A percentile compares a stretch with the other conserved stretches of the same genome.
Evolutionary conservation across 1,139 yeast genomes (phyloP).

Genomic region (Debaryomyces subglobosus): DNA sequence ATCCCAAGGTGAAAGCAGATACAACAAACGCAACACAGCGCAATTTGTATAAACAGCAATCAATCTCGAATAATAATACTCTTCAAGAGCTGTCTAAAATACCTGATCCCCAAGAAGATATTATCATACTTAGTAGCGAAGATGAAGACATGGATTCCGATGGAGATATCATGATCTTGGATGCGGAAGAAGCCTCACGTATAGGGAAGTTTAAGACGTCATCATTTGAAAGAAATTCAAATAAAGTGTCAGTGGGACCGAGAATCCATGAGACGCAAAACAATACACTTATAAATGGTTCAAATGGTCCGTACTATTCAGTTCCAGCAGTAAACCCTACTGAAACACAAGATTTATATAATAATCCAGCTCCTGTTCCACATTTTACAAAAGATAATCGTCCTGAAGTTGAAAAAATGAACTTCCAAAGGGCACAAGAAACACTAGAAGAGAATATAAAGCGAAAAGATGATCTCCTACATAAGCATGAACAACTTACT

Average conservation of each 20-base stretch:
- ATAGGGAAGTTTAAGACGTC: constrained; percentile 26
- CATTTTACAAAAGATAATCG: constrained; percentile 21
- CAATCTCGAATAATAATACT: neutral
- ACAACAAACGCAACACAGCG: neutral
- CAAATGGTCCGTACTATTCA: neutral
- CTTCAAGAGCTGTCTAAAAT: neutral
- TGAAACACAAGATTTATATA: constrained; percentile 15
- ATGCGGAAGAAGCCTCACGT: constrained; percentile 29
- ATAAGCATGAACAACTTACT: constrained; percentile 4
- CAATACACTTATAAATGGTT: neutral
- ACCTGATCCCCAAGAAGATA: constrained; percentile 1
- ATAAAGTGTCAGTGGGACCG: neutral
- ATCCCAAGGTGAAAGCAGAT: neutral
- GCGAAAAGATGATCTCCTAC: constrained; percentile 7
- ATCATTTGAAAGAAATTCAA: constrained; percentile 17
- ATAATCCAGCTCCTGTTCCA: constrained; percentile 39
- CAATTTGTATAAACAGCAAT: neutral
- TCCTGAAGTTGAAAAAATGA: constrained; percentile 5
- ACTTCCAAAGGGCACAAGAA: constrained; percentile 9
- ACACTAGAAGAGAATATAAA: constrained; percentile 9
- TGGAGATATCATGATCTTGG: constrained; percentile 24
- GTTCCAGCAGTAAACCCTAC: neutral
- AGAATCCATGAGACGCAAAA: neutral
- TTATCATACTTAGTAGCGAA: constrained; percentile 9
- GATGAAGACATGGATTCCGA: constrained; percentile 14